Evolutionary conservation across 208 protist species (phyloP).

Genomic region (Crithidia expoeki): DNA sequence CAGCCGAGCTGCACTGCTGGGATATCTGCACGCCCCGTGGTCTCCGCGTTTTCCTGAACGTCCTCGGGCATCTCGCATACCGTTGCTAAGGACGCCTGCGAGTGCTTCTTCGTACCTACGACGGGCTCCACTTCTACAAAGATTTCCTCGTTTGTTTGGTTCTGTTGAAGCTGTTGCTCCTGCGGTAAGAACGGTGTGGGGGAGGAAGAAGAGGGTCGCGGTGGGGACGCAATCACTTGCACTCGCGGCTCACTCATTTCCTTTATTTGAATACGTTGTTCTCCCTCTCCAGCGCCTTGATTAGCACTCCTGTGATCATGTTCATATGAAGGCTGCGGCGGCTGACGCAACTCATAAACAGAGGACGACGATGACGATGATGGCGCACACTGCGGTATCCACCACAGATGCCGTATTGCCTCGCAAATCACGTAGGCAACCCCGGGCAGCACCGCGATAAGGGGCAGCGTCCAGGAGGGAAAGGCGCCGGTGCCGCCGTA

Average conservation of each 20-base stretch:
- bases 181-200: too few relatives aligned
- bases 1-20: neutral
- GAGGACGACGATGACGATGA: neutral
- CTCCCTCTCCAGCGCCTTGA: neutral
- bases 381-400: neutral
- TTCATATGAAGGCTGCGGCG: neutral
- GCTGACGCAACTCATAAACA: neutral
- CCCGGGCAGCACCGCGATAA: slow-evolving; percentile 41
- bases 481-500: slow-evolving; percentile 42
- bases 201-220: too few relatives aligned
- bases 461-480: slow-evolving; percentile 53
- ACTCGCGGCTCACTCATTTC: too few relatives aligned
- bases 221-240: too few relatives aligned
- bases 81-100: neutral
- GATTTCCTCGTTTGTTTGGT: too few relatives aligned
- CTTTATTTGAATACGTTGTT: neutral
- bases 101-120: neutral
- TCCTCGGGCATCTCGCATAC: neutral
- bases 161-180: too few relatives aligned
- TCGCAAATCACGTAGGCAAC: slow-evolving; percentile 46
- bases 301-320: neutral
- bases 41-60: too few relatives aligned
- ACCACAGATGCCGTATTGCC: slow-evolving; percentile 17
- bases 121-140: too few relatives aligned
- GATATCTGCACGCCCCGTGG: too few relatives aligned